Percentiles rank a stretch among this genome's conserved stretches.
Conservation (phyloP, 2,329 filamentous ascomycete species). For the Pseudogymnoascus sp. region DNA sequence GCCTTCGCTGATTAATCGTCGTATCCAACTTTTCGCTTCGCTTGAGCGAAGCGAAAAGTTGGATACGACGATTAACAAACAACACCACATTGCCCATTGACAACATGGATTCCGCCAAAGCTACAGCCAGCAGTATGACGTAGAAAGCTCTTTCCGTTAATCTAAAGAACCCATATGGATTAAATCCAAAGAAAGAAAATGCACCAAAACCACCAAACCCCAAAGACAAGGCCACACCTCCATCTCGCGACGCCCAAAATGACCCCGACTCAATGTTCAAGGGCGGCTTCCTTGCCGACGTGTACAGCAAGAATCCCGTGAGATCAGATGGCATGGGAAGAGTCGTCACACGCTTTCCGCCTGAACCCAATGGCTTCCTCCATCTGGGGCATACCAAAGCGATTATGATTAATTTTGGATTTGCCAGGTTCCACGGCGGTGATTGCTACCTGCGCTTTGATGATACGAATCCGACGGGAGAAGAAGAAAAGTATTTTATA, state of each 20-base stretch:
- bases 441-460: conserved; percentile 72
- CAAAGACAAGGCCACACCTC: conserved; percentile 22
- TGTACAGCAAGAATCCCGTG: conserved; percentile 62
- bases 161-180: conserved; percentile 47
- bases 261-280: conserved; percentile 69
- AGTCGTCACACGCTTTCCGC: conserved; percentile 69
- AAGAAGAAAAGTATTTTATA: conserved; percentile 82
- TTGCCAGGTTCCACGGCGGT: conserved; percentile 68
- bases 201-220: conserved; percentile 29
- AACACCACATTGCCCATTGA: background rate
- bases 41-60: too few relatives aligned
- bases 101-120: background rate
- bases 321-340: conserved; percentile 35
- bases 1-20: background rate
- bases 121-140: background rate
- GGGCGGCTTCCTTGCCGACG: conserved; percentile 66
- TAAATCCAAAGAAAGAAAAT: conserved; percentile 44
- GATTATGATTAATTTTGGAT: conserved; percentile 94
- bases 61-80: background rate
- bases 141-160: background rate
- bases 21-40: too few relatives aligned
- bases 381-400: conserved; percentile 94
- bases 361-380: conserved; percentile 87
- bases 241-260: conserved; percentile 32
- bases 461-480: conserved; percentile 90